phyloP scores from a whole-genome alignment of 306 rosid species.

The Corylus americana region DNA sequence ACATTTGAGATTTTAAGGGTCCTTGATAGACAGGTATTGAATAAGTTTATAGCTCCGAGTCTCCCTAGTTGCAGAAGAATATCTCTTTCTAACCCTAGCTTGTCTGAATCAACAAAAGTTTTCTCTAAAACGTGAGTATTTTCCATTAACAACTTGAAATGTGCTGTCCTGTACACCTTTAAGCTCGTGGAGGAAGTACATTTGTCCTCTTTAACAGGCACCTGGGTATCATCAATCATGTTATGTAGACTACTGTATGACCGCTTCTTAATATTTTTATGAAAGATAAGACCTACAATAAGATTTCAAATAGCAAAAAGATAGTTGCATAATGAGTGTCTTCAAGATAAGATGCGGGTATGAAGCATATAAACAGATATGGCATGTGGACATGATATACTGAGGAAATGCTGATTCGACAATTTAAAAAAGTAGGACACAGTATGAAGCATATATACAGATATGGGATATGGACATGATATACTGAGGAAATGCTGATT shows the following conservation, averaged over 20 bases:
- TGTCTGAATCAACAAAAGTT: slow-evolving; percentile 65
- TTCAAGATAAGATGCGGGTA: background rate
- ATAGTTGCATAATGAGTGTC: background rate
- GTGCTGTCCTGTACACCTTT: slow-evolving; percentile 40
- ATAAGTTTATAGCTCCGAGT: slow-evolving; percentile 78
- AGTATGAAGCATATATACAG: background rate
- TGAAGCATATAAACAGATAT: background rate
- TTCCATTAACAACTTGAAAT: slow-evolving; percentile 66
- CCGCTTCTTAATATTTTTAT: slow-evolving; percentile 48
- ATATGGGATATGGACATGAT: background rate
- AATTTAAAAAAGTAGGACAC: background rate
- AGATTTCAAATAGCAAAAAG: slow-evolving; percentile 10
- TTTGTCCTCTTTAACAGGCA: slow-evolving; percentile 33
- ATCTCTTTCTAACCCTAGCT: slow-evolving; percentile 54
- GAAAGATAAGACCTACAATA: slow-evolving; percentile 27
- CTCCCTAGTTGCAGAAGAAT: slow-evolving; percentile 59
- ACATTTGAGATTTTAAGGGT: slow-evolving; percentile 42
- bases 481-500: background rate
- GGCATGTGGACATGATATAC: background rate
- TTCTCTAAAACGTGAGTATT: slow-evolving; percentile 76
- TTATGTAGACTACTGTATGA: slow-evolving; percentile 31
- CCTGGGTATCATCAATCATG: slow-evolving; percentile 31
- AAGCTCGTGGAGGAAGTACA: slow-evolving; percentile 23
- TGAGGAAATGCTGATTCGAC: background rate
- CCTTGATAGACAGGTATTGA: slow-evolving; percentile 55